Percentiles rank a stretch among this genome's conserved stretches.
Evolutionary conservation across 768 basidiomycete species (phyloP).

Genomic region (Asterophora parasitica): DNA sequence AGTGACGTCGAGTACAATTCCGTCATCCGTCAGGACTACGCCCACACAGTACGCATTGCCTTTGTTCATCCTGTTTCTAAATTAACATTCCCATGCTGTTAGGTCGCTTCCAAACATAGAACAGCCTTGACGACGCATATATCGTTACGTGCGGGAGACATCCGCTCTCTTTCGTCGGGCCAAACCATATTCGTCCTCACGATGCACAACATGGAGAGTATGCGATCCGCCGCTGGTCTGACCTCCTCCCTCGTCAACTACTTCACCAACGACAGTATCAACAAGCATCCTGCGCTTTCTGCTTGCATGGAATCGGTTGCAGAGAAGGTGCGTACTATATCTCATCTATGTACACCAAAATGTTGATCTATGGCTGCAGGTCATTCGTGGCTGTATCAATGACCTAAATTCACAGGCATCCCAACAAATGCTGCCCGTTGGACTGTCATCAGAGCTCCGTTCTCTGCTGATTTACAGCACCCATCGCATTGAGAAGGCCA

Average conservation of each 20-base stretch:
- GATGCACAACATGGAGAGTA: constrained; percentile 84
- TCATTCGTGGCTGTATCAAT: constrained; percentile 69
- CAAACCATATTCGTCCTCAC: constrained; percentile 83
- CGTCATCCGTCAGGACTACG: constrained; percentile 82
- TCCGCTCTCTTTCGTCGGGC: constrained; percentile 70
- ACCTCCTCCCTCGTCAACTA: constrained; percentile 83
- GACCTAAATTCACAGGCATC: constrained; percentile 72
- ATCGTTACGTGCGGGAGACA: constrained; percentile 58
- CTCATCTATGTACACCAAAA: too few species aligned
- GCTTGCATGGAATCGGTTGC: constrained; percentile 83
- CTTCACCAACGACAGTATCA: constrained; percentile 84
- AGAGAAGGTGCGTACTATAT: constrained; percentile 56
- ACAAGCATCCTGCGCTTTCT: constrained; percentile 60
- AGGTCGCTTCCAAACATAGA: constrained; percentile 74
- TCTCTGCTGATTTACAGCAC: constrained; percentile 74
- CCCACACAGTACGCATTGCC: constrained; percentile 51
- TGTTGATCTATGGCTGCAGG: too few species aligned
- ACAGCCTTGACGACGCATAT: constrained; percentile 59
- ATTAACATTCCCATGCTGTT: not conserved
- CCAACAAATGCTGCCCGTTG: constrained; percentile 69
- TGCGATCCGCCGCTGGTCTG: constrained; percentile 75
- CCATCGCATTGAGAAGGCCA: constrained; percentile 75
- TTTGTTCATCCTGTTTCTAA: not conserved
- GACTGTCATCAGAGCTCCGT: constrained; percentile 69
- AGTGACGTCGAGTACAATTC: constrained; percentile 93